These are phyloP conservation scores for Acmispon strigosus DNA, from an alignment of 306 rosid species.

Conservation along the genomic window DNA sequence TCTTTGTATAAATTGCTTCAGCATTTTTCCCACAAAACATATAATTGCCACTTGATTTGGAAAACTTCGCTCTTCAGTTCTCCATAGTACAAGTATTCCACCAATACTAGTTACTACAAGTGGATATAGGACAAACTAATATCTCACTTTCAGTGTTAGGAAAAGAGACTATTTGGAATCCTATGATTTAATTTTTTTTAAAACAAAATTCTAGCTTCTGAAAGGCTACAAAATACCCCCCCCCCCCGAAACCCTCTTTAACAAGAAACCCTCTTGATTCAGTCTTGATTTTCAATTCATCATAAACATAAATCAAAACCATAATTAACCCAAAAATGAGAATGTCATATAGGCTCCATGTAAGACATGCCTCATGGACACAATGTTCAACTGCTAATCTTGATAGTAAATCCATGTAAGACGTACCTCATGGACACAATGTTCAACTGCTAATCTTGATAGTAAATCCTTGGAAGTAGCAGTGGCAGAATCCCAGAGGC, in stretches of 20 bases:
- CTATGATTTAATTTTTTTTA: background rate
- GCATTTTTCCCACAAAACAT: background rate
- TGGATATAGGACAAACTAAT: background rate
- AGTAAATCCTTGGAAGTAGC: constrained; percentile 70
- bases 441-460: constrained; percentile 77
- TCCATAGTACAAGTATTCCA: background rate
- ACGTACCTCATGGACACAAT: constrained; percentile 84
- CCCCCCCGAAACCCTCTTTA: too few species aligned
- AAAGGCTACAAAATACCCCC: background rate
- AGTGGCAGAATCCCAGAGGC: constrained; percentile 85
- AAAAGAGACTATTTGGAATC: background rate
- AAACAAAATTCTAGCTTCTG: background rate
- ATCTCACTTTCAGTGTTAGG: background rate
- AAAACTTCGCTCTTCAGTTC: background rate
- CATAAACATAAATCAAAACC: constrained; percentile 7
- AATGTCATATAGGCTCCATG: background rate
- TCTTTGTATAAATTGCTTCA: background rate
- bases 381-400: constrained; percentile 85
- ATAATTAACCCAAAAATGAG: background rate
- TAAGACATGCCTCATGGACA: constrained; percentile 68
- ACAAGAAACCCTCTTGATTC: background rate
- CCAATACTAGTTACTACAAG: background rate
- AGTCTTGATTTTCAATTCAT: constrained; percentile 5
- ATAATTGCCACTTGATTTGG: background rate
- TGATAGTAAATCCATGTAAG: constrained; percentile 35